These are phyloP conservation scores for Pseudopyricularia javanii DNA, from an alignment of 2,329 filamentous ascomycete genomes.

Conservation along the genomic window DNA sequence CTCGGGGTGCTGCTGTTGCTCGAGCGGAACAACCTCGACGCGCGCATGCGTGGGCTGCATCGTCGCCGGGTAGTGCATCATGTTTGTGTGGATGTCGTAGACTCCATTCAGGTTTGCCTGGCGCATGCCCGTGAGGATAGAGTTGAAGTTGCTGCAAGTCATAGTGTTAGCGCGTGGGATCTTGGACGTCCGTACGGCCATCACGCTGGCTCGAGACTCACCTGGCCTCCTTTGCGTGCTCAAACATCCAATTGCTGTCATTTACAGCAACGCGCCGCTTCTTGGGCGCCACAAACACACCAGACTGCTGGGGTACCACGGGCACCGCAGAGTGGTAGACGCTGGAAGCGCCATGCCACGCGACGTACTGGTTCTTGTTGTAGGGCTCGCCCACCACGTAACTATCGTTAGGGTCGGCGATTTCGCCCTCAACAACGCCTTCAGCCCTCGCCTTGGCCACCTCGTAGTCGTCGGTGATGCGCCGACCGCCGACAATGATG, in stretches of 20 bases:
- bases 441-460: constrained; percentile 61
- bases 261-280: constrained; percentile 80
- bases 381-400: constrained; percentile 73
- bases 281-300: constrained; percentile 66
- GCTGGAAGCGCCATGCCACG: constrained; percentile 92
- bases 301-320: constrained; percentile 60
- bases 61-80: constrained; percentile 72
- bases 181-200: neutral
- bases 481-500: constrained; percentile 84
- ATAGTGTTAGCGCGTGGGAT: constrained; percentile 4
- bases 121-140: constrained; percentile 56
- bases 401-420: constrained; percentile 81
- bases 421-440: constrained; percentile 73
- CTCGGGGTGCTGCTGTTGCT: constrained; percentile 4
- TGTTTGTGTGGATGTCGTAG: constrained; percentile 91
- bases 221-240: constrained; percentile 87
- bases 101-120: constrained; percentile 60
- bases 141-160: constrained; percentile 64
- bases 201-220: constrained; percentile 26
- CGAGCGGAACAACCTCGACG: constrained; percentile 57
- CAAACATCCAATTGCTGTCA: constrained; percentile 90
- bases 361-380: constrained; percentile 98
- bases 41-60: constrained; percentile 84
- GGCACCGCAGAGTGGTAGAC: constrained; percentile 83
- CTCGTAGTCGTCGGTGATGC: constrained; percentile 82